These are phyloP conservation scores for Naegleria gruberi DNA, from an alignment of 208 protist species.

Conservation along the genomic window DNA sequence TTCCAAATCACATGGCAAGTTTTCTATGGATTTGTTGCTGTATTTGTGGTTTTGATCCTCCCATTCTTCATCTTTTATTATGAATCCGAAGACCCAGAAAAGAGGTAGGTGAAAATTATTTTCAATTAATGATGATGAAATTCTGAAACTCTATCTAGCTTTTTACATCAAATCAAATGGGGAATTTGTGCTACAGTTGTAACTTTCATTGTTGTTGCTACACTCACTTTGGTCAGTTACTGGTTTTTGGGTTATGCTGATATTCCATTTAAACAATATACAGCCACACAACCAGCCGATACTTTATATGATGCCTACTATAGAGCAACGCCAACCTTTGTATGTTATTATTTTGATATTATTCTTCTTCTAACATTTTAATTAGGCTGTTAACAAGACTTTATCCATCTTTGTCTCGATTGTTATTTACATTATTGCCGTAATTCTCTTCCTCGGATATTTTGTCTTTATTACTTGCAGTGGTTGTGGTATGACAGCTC, in stretches of 20 bases:
- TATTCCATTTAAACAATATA: background rate
- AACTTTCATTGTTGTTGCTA: background rate
- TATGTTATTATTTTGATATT: background rate
- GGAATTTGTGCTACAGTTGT: background rate
- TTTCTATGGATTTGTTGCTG: constrained; percentile 39
- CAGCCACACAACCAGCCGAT: background rate
- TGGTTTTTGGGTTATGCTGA: background rate
- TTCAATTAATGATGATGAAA: no score
- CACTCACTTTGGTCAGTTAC: background rate
- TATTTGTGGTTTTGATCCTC: constrained; percentile 40
- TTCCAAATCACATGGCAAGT: constrained; percentile 44
- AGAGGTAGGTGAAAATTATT: background rate
- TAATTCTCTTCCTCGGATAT: background rate
- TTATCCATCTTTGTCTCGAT: constrained; percentile 10
- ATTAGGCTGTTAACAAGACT: background rate
- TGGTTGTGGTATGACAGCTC: constrained; percentile 48
- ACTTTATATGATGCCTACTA: background rate
- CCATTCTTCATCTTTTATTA: constrained; percentile 56
- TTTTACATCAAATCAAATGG: constrained; percentile 11
- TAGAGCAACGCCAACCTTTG: background rate
- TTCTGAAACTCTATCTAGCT: background rate
- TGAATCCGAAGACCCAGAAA: constrained; percentile 45
- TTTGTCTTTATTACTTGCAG: constrained; percentile 52
- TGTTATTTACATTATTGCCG: constrained; percentile 29
- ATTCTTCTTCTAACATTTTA: no score